Evolutionary conservation across 225 moss, liverwort and hornwort species (phyloP).

Genomic region (Rhytidiadelphus loreus): DNA sequence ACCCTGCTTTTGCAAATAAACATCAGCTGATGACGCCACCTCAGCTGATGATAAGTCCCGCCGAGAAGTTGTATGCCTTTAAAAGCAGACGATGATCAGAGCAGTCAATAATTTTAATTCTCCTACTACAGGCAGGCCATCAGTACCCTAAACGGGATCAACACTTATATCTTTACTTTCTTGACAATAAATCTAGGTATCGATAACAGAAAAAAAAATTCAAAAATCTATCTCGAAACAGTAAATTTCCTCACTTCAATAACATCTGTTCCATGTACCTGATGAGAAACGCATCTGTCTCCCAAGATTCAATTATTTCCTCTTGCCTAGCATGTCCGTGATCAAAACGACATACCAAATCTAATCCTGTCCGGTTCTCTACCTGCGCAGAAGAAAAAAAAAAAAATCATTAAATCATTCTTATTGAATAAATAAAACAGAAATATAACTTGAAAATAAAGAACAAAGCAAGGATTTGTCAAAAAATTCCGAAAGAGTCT

Average conservation of each 20-base stretch:
- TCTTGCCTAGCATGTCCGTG: conserved; percentile 59
- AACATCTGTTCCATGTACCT: conserved; percentile 33
- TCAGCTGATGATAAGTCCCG: conserved; percentile 77
- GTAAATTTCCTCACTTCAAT: background rate
- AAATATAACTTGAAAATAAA: background rate
- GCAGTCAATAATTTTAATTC: background rate
- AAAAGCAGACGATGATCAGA: background rate
- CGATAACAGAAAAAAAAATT: background rate
- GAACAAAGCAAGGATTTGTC: background rate
- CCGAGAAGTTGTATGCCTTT: conserved; percentile 83
- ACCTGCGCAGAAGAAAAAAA: conserved; percentile 31
- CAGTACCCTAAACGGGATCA: background rate
- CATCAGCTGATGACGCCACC: conserved; percentile 62
- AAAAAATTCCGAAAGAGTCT: background rate
- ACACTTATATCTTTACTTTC: background rate
- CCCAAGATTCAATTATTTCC: conserved; percentile 60
- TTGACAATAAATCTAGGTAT: background rate
- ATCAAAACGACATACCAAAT: conserved; percentile 80
- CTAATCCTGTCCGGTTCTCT: conserved; percentile 77
- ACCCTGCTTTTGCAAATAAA: conserved; percentile 59
- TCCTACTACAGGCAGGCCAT: background rate
- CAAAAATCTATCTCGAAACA: background rate
- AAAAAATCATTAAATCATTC: background rate
- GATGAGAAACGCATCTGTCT: conserved; percentile 76
- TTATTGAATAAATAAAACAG: background rate